phyloP scores from a whole-genome alignment of 495 filamentous ascomycete genomes.

The Penicillium simplicissimum region DNA sequence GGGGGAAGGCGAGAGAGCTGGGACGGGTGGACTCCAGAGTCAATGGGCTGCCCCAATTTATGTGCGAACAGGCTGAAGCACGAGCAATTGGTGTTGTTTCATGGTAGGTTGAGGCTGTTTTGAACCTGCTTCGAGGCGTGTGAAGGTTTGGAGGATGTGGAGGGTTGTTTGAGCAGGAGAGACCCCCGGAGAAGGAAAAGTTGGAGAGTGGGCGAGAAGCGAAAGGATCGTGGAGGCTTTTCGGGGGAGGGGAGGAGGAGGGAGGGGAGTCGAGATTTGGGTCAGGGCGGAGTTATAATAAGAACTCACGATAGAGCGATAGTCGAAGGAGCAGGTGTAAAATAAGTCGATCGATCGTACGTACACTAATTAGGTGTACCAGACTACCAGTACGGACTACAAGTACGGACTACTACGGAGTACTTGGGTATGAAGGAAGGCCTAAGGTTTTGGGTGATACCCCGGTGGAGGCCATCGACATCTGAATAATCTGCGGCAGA shows the following conservation, averaged over 20 bases:
- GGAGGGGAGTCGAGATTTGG: slow-evolving; percentile 3
- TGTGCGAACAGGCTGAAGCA: slow-evolving; percentile 14
- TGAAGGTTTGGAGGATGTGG: slow-evolving; percentile 1
- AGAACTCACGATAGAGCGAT: background rate
- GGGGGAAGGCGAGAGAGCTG: background rate
- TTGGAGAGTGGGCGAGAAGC: background rate
- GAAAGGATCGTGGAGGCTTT: background rate
- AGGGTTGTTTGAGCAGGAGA: background rate
- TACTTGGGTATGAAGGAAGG: too few relatives aligned
- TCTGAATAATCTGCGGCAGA: background rate
- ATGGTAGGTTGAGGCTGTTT: slow-evolving; percentile 13
- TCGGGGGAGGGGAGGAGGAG: background rate
- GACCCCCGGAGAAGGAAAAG: background rate
- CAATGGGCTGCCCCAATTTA: slow-evolving; percentile 14
- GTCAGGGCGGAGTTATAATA: slow-evolving; percentile 14
- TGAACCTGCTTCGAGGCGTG: slow-evolving; percentile 4
- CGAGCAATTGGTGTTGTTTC: slow-evolving; percentile 21
- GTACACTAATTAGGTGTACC: too few relatives aligned
- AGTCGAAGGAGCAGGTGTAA: background rate
- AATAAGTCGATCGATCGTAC: too few relatives aligned
- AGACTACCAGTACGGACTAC: too few relatives aligned
- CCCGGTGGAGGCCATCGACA: background rate
- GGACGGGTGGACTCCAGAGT: slow-evolving; percentile 3
- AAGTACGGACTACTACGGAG: too few relatives aligned
- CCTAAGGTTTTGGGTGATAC: too few relatives aligned